phyloP scores from a whole-genome alignment of 345 rosid species.

The Conringia planisiliqua region DNA sequence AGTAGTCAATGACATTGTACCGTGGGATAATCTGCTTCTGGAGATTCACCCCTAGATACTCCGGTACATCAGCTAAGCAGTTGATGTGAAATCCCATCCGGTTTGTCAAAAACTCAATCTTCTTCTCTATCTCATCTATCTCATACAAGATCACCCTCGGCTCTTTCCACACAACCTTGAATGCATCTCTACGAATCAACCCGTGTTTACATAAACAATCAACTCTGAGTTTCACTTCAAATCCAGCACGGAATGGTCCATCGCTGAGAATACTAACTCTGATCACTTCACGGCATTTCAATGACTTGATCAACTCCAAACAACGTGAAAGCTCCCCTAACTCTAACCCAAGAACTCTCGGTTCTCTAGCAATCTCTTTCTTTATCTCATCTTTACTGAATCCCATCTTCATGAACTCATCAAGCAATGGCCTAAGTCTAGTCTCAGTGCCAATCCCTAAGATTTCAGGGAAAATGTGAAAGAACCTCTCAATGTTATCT shows the following conservation, averaged over 20 bases:
- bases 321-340: conserved; percentile 72
- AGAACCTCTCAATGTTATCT: conserved; percentile 46
- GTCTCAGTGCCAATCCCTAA: conserved; percentile 49
- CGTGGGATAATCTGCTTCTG: conserved; percentile 77
- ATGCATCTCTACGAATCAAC: conserved; percentile 70
- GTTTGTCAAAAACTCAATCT: conserved; percentile 57
- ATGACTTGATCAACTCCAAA: conserved; percentile 46
- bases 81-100: conserved; percentile 45
- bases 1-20: conserved; percentile 60
- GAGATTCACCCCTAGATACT: conserved; percentile 71
- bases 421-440: conserved; percentile 57
- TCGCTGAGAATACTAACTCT: conserved; percentile 44
- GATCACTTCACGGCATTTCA: conserved; percentile 65
- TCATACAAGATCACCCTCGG: conserved; percentile 63
- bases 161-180: conserved; percentile 77
- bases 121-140: conserved; percentile 60
- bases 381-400: conserved; percentile 43
- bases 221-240: conserved; percentile 64
- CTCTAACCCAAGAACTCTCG: conserved; percentile 65
- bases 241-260: conserved; percentile 67
- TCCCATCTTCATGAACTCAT: conserved; percentile 58
- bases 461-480: conserved; percentile 47
- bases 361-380: conserved; percentile 61
- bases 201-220: conserved; percentile 77
- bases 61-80: conserved; percentile 71